phyloP scores from a whole-genome alignment of 176 grass and related monocot species.

The Eremochloa ophiuroides region DNA sequence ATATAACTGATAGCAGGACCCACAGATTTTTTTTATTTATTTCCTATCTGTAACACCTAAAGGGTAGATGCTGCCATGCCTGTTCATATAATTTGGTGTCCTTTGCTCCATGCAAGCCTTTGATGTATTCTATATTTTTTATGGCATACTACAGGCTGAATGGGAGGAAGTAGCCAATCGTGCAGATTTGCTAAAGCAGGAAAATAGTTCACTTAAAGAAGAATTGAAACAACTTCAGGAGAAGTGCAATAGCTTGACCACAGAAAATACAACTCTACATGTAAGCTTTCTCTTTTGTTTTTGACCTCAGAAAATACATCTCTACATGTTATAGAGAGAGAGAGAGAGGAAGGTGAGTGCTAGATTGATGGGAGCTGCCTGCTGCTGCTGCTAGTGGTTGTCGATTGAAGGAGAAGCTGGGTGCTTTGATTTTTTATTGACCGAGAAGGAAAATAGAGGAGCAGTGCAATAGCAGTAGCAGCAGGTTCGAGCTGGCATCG shows the following conservation, averaged over 20 bases:
- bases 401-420: neutral
- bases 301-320: neutral
- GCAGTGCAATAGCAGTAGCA: neutral
- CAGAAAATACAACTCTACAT: constrained; percentile 55
- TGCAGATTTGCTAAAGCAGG: constrained; percentile 55
- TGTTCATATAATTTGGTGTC: neutral
- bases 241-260: constrained; percentile 53
- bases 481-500: neutral
- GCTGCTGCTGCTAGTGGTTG: neutral
- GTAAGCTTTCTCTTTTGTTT: constrained; percentile 36
- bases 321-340: too few species aligned
- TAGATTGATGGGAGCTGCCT: neutral
- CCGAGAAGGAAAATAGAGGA: neutral
- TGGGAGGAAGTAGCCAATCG: constrained; percentile 60
- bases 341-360: neutral
- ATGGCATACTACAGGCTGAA: constrained; percentile 42
- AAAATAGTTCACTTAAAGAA: constrained; percentile 61
- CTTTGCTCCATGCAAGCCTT: neutral
- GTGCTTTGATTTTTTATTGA: neutral
- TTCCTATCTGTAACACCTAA: neutral
- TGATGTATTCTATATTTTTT: constrained; percentile 18
- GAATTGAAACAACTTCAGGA: constrained; percentile 55
- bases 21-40: constrained; percentile 1
- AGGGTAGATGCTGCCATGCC: neutral
- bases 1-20: neutral